Evolutionary conservation across 2,329 filamentous ascomycete species (phyloP), one percentile per base, ranked within the genome.

Genomic region (Epichloe aotearoae): DNA sequence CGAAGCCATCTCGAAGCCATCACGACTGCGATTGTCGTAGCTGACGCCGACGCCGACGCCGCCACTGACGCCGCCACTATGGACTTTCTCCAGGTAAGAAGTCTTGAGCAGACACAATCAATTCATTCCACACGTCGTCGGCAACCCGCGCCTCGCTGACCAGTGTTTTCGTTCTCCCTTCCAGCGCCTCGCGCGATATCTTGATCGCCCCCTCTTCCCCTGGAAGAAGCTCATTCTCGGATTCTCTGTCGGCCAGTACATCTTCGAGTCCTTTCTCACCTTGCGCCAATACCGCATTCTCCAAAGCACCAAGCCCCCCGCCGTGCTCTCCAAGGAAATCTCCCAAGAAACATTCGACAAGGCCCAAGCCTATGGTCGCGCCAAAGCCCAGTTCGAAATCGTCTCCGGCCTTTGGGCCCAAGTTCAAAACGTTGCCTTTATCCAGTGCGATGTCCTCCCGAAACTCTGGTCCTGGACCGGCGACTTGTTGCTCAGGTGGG

Each of bases 171-270:
- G 11, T 36, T 41, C 38, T 44, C 19, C 20, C 17, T 10, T 46
- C 46, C 63, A 84, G 80, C 78, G 79, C 73, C 82, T 97, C 59
- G 88, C 88, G 64, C 81, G 80, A 68, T 83, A 86, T 69, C 84
- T 97, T 62, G 93, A 98, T 74, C 82, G 87, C 64, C 90, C 91
- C 52, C 75, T 87, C 64, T 95, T 97, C 73, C 91, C 93, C 50
- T 98, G 93, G 93, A 98, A 96, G 80, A 86, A 82, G 66, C 82
- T 98, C 61, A 90, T 98, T 62, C 79, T 97, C 60, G 87, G 89
- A 62, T 98, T 98, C 73, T 95, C 89, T 33, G 67, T 97, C 61
- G 88, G 86, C 54, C 88, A 98, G 66, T 97, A 88, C 67, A 71
- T 88, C 50, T 83, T 98, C 63, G 93, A 98, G 68, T 83, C 88